Conservation (phyloP, 768 basidiomycete genomes). For the Rossbeevera mucosa region DNA sequence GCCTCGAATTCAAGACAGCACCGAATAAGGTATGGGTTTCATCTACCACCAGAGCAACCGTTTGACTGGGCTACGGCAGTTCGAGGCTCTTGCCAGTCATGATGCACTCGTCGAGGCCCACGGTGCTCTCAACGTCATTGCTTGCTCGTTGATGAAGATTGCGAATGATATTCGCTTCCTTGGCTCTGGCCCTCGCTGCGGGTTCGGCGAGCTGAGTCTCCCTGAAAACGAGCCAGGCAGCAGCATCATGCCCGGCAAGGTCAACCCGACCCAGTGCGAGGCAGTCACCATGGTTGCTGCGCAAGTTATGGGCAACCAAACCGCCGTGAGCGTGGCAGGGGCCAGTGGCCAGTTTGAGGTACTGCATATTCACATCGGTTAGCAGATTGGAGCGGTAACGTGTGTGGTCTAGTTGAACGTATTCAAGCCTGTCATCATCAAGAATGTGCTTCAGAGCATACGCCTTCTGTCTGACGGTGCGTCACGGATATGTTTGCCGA, state of each 20-base stretch:
- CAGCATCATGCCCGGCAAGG: conserved; percentile 99
- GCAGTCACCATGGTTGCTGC: conserved; percentile 98
- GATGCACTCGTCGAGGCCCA: conserved; percentile 97
- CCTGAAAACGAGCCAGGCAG: conserved; percentile 99
- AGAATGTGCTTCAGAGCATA: conserved; percentile 95
- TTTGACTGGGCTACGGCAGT: conserved; percentile 44
- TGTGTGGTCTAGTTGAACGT: conserved; percentile 74
- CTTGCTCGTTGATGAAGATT: conserved; percentile 99
- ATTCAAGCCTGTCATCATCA: conserved; percentile 98
- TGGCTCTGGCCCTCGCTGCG: conserved; percentile 95
- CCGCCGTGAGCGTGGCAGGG: conserved; percentile 85
- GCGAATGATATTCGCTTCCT: conserved; percentile 99
- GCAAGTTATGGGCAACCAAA: conserved; percentile 98
- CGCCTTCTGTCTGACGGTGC: conserved; percentile 87
- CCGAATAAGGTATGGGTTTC: conserved; percentile 82
- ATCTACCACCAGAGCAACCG: neutral
- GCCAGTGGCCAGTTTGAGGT: conserved; percentile 98
- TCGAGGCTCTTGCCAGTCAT: conserved; percentile 96
- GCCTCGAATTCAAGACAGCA: conserved; percentile 89
- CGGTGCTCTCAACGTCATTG: conserved; percentile 92
- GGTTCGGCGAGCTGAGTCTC: conserved; percentile 87
- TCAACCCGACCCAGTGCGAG: conserved; percentile 99
- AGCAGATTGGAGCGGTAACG: conserved; percentile 6
- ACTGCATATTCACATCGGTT: conserved; percentile 16
- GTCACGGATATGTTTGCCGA: conserved; percentile 17